Percentiles rank a stretch among this genome's conserved stretches.
phyloP scores from a whole-genome alignment of 129 eudicot genomes.

The Arctium minus region DNA sequence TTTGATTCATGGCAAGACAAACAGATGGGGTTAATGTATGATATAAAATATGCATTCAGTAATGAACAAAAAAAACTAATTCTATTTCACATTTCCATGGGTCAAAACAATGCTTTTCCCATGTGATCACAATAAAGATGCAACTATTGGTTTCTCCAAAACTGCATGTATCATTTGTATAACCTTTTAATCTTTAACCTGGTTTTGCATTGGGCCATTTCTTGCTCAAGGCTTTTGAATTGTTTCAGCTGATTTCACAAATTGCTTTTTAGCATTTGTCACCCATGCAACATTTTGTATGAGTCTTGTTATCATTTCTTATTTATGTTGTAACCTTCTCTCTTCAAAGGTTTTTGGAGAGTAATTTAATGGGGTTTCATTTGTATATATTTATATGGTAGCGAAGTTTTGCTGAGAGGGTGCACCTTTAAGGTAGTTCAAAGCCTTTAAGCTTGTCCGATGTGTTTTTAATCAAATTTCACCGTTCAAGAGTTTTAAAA shows the following conservation, averaged over 20 bases:
- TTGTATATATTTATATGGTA: no score
- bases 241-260: not conserved
- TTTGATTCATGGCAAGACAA: constrained; percentile 7
- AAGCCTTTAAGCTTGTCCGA: no score
- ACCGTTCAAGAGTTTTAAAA: no score
- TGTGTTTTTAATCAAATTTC: no score
- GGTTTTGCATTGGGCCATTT: not conserved
- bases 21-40: constrained; percentile 5
- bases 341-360: no score
- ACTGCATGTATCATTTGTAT: not conserved
- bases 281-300: not conserved
- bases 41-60: not conserved
- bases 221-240: not conserved
- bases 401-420: no score
- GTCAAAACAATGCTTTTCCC: not conserved
- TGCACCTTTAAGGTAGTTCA: no score
- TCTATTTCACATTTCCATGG: not conserved
- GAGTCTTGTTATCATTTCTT: no score
- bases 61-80: not conserved
- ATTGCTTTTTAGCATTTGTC: not conserved
- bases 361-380: no score
- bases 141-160: not conserved
- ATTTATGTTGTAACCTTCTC: not conserved
- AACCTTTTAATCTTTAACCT: not conserved
- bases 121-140: not conserved